Evolutionary conservation across 2,329 filamentous ascomycete genomes (phyloP).

Genomic region (Microcyclospora tardicrescens): DNA sequence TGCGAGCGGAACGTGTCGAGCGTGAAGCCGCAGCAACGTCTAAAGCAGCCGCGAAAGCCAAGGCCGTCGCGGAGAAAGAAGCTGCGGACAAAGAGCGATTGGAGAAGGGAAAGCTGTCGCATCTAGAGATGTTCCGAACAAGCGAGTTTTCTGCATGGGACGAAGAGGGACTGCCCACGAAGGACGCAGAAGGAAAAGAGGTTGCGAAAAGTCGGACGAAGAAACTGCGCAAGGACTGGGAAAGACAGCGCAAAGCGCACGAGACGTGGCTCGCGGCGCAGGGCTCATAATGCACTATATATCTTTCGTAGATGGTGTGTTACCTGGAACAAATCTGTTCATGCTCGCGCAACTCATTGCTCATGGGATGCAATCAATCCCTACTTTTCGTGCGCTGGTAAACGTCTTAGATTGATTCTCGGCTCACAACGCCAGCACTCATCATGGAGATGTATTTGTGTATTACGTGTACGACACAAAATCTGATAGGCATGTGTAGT

Average conservation of each 20-base stretch:
- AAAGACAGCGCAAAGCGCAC: conserved; percentile 75
- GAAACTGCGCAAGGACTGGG: conserved; percentile 80
- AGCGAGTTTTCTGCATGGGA: conserved; percentile 62
- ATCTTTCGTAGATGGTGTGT: too few species aligned
- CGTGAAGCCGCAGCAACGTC: conserved; percentile 42
- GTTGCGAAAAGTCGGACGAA: conserved; percentile 68
- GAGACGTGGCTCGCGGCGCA: conserved; percentile 42
- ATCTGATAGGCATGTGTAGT: too few species aligned
- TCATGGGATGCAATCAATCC: too few species aligned
- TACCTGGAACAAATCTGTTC: too few species aligned
- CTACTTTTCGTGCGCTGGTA: too few species aligned
- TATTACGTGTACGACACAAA: too few species aligned
- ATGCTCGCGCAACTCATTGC: too few species aligned
- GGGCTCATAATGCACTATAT: background rate
- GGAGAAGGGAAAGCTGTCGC: conserved; percentile 45
- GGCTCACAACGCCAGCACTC: too few species aligned
- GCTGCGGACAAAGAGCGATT: conserved; percentile 36
- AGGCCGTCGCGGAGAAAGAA: conserved; percentile 39
- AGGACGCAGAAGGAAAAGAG: conserved; percentile 64
- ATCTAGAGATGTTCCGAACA: conserved; percentile 45
- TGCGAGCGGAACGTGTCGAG: conserved; percentile 38
- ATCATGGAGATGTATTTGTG: too few species aligned
- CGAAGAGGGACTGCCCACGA: conserved; percentile 64
- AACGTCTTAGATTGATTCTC: too few species aligned
- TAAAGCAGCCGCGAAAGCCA: conserved; percentile 34